phyloP scores from a whole-genome alignment of 371 early-diverging fungal genomes.

The Mucor plumbeus region DNA sequence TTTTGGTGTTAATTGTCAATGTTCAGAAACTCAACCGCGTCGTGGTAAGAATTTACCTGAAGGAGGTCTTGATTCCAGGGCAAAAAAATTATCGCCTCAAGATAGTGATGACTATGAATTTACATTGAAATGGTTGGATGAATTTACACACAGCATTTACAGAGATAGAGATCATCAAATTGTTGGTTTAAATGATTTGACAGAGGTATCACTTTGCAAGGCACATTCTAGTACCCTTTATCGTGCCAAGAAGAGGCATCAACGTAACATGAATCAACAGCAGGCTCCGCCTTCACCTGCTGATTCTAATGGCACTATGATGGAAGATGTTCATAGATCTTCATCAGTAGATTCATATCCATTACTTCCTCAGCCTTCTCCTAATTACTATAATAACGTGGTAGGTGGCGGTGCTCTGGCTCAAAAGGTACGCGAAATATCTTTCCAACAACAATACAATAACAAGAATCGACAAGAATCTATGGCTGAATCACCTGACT shows the following conservation, averaged over 20 bases:
- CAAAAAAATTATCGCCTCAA: conserved; percentile 47
- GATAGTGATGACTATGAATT: conserved; percentile 56
- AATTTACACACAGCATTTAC: conserved; percentile 49
- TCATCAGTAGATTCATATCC: conserved; percentile 6
- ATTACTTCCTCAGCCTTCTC: conserved; percentile 11
- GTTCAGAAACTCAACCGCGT: conserved; percentile 54
- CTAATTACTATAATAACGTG: conserved; percentile 1
- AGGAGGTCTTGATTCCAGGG: conserved; percentile 52
- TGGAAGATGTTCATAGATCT: conserved; percentile 14
- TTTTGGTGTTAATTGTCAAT: conserved; percentile 50
- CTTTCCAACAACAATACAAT: conserved; percentile 14
- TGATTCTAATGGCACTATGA: conserved; percentile 38
- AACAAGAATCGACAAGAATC: conserved; percentile 10
- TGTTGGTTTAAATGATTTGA: conserved; percentile 37
- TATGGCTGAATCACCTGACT: conserved; percentile 33
- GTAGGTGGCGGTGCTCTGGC: conserved; percentile 38
- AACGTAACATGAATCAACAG: conserved; percentile 36
- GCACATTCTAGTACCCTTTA: conserved; percentile 58
- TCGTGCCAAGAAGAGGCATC: conserved; percentile 54
- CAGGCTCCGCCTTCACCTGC: conserved; percentile 54
- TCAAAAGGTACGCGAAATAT: conserved; percentile 46
- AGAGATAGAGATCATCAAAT: conserved; percentile 39
- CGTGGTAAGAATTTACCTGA: conserved; percentile 57
- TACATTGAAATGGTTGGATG: conserved; percentile 49
- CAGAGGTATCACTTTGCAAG: conserved; percentile 58